Conservation (phyloP, 208 protist species). For the Vickermania ingenoplastis region DNA sequence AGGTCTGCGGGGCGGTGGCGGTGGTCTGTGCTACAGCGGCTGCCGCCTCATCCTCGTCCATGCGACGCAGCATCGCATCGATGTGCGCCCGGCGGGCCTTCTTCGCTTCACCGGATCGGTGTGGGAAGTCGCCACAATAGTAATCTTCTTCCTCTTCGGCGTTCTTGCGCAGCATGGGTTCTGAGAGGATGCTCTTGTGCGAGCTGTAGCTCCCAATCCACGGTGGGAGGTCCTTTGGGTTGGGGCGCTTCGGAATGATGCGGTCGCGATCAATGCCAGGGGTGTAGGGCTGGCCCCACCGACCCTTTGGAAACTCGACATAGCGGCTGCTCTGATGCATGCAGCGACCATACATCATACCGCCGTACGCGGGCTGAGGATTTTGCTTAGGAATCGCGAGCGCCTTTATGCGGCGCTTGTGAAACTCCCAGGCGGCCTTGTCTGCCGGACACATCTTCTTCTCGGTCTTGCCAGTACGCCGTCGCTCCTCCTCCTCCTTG, state of each 20-base stretch:
- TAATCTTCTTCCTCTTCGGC: slow-evolving; percentile 19
- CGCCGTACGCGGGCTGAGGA: slow-evolving; percentile 13
- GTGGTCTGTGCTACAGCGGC: not conserved
- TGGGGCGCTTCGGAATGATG: slow-evolving; percentile 40
- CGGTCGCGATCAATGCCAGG: slow-evolving; percentile 79
- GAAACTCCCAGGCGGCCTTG: not conserved
- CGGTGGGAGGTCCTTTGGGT: slow-evolving; percentile 18
- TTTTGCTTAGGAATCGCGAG: slow-evolving; percentile 37
- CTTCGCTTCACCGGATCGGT: not conserved
- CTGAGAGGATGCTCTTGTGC: slow-evolving; percentile 15
- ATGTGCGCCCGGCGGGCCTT: not conserved
- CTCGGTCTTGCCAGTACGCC: not conserved
- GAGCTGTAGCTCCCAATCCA: slow-evolving; percentile 64
- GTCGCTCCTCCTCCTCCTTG: slow-evolving; percentile 13
- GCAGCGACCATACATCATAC: slow-evolving; percentile 25
- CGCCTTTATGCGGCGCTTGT: slow-evolving; percentile 13
- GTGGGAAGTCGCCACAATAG: slow-evolving; percentile 13
- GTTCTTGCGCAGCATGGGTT: slow-evolving; percentile 7
- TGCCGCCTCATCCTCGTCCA: not conserved
- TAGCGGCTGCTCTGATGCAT: slow-evolving; percentile 28
- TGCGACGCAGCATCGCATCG: not conserved
- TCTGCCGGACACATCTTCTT: not conserved
- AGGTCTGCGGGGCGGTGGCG: not conserved
- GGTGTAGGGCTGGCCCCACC: slow-evolving; percentile 39
- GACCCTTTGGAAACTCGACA: slow-evolving; percentile 34